These are phyloP conservation scores for Allium sativum DNA, from an alignment of 106 monocot species.

Conservation along the genomic window DNA sequence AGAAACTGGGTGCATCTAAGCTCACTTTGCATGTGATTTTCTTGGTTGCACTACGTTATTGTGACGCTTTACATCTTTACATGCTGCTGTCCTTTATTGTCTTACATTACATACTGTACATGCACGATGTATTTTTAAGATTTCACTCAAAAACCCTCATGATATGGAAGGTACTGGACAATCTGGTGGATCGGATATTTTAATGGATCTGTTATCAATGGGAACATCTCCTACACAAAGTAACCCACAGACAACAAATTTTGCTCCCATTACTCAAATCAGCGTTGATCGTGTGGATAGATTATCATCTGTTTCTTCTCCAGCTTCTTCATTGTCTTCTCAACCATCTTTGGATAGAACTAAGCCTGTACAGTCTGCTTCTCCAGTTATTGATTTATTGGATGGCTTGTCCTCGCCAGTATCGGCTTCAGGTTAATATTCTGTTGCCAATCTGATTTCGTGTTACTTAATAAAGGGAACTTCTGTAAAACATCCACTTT, in stretches of 20 bases:
- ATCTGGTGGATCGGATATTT: slow-evolving; percentile 44
- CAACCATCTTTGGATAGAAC: slow-evolving; percentile 7
- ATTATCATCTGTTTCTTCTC: slow-evolving; percentile 22
- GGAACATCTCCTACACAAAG: slow-evolving; percentile 35
- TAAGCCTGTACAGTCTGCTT: slow-evolving; percentile 1
- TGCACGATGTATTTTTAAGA: too few species aligned
- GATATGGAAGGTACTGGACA: slow-evolving; percentile 22
- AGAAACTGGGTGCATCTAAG: too few species aligned
- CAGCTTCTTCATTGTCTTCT: slow-evolving; percentile 11
- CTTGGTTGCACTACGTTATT: too few species aligned
- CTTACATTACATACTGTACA: too few species aligned
- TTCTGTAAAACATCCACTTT: too few species aligned
- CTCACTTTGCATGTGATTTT: too few species aligned
- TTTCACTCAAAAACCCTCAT: too few species aligned
- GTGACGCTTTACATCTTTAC: too few species aligned
- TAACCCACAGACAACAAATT: slow-evolving; percentile 19
- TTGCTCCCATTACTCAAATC: slow-evolving; percentile 16
- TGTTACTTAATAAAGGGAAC: too few species aligned
- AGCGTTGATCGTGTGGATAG: slow-evolving; percentile 14
- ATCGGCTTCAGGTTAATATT: slow-evolving; percentile 34
- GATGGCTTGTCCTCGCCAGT: slow-evolving; percentile 50
- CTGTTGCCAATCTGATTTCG: too few species aligned
- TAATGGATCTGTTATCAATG: slow-evolving; percentile 85
- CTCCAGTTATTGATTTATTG: slow-evolving; percentile 53
- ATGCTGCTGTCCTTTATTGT: too few species aligned